phyloP scores from a whole-genome alignment of 1,284 basidiomycete species.

The Grifola frondosa region DNA sequence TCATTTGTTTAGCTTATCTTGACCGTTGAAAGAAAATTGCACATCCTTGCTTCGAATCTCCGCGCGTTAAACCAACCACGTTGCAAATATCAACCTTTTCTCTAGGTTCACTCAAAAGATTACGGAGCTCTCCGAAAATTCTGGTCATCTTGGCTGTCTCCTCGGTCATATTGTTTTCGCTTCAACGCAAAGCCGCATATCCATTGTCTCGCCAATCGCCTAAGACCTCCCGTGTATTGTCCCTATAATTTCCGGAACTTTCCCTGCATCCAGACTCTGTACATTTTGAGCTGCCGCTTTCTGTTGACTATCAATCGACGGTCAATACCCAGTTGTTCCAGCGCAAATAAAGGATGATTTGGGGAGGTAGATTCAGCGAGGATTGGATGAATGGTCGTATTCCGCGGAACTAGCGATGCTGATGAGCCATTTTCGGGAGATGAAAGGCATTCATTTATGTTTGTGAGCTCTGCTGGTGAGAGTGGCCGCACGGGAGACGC shows the following conservation, averaged over 20 bases:
- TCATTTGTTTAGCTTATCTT: no score
- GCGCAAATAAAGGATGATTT: slow-evolving; percentile 57
- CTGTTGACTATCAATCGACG: slow-evolving; percentile 88
- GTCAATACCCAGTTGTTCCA: slow-evolving; percentile 83
- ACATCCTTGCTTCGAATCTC: no score
- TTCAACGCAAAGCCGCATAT: background rate
- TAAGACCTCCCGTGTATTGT: background rate
- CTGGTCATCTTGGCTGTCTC: no score
- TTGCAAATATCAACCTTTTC: no score
- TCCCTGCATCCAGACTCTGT: slow-evolving; percentile 92
- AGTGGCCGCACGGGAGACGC: slow-evolving; percentile 1
- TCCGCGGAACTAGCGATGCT: background rate
- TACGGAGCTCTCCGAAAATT: no score
- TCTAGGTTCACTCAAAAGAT: no score
- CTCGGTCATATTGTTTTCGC: no score
- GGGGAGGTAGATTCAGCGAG: slow-evolving; percentile 18
- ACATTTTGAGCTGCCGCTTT: slow-evolving; percentile 93
- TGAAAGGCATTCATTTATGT: slow-evolving; percentile 6
- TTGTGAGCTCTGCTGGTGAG: slow-evolving; percentile 4
- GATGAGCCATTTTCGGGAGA: slow-evolving; percentile 1
- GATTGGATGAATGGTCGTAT: slow-evolving; percentile 16
- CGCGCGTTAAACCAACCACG: no score
- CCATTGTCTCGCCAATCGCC: background rate
- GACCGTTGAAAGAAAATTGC: no score
- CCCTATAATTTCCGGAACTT: slow-evolving; percentile 63